Percentiles rank a stretch among this genome's conserved stretches.
These are phyloP conservation scores for Septoria petroselini DNA, from an alignment of 2,329 filamentous ascomycete genomes.

Conservation along the genomic window DNA sequence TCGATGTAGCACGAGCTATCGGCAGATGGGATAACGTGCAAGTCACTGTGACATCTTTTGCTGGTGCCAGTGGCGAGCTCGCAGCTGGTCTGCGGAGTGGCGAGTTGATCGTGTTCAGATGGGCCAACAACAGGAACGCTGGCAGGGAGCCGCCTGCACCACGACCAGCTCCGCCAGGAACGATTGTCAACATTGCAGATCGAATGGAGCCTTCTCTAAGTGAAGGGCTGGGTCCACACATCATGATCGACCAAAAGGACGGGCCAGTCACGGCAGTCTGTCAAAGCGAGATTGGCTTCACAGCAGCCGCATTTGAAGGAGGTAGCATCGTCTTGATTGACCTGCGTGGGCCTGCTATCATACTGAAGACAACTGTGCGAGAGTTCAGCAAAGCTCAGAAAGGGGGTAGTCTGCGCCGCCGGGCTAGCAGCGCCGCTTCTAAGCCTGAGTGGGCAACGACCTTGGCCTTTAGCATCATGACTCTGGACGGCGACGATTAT, in stretches of 20 bases:
- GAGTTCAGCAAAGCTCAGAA: constrained; percentile 78
- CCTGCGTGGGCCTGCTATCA: constrained; percentile 78
- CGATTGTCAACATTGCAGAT: constrained; percentile 69
- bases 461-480: constrained; percentile 91
- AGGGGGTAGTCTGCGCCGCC: constrained; percentile 64
- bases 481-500: constrained; percentile 86
- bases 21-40: constrained; percentile 74
- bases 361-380: constrained; percentile 68
- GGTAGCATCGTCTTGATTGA: constrained; percentile 81
- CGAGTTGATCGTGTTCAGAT: constrained; percentile 83
- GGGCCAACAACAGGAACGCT: constrained; percentile 74
- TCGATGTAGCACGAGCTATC: constrained; percentile 79
- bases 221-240: constrained; percentile 75
- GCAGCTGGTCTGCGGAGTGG: constrained; percentile 76
- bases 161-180: constrained; percentile 47
- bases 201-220: constrained; percentile 70
- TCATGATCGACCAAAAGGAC: constrained; percentile 77
- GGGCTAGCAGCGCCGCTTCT: constrained; percentile 47
- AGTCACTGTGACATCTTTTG: constrained; percentile 75
- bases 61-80: constrained; percentile 77
- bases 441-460: constrained; percentile 71
- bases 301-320: constrained; percentile 79
- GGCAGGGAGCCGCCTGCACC: constrained; percentile 59
- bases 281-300: constrained; percentile 89
- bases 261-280: constrained; percentile 76